phyloP scores from a whole-genome alignment of 2,329 filamentous ascomycete species.

The Cladosporium sp. region DNA sequence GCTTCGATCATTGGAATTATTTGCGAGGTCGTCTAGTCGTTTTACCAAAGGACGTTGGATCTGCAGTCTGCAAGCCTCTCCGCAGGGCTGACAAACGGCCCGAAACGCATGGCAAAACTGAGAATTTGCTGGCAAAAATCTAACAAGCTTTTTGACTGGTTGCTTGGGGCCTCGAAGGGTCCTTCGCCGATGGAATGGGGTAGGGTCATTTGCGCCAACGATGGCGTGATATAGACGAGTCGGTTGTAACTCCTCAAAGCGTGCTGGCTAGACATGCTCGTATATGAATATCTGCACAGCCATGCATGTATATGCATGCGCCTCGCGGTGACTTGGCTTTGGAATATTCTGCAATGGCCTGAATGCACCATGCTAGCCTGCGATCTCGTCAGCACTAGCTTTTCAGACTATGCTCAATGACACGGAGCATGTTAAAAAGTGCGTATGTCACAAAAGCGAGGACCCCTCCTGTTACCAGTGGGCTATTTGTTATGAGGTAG shows the following conservation, averaged over 20 bases:
- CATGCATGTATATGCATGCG: background rate
- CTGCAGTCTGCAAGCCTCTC: background rate
- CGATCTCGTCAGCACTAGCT: background rate
- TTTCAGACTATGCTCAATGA: background rate
- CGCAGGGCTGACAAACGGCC: background rate
- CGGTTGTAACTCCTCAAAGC: background rate
- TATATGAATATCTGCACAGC: background rate
- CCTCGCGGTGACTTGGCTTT: background rate
- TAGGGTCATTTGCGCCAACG: slow-evolving; percentile 9
- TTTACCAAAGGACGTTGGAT: background rate
- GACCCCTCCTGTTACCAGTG: background rate
- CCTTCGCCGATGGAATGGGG: background rate
- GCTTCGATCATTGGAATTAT: background rate
- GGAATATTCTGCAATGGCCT: background rate
- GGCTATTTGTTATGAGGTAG: background rate
- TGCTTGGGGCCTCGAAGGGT: background rate
- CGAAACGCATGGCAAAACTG: background rate
- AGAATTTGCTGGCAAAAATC: slow-evolving; percentile 4
- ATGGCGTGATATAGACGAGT: background rate
- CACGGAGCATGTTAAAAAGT: background rate
- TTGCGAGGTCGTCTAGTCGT: background rate
- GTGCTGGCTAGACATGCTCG: background rate
- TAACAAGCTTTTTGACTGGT: slow-evolving; percentile 3
- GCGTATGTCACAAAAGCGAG: background rate
- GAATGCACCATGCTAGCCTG: background rate